Evolutionary conservation across 495 filamentous ascomycete species (phyloP).

Genomic region (Chaetomidium leptoderma): DNA sequence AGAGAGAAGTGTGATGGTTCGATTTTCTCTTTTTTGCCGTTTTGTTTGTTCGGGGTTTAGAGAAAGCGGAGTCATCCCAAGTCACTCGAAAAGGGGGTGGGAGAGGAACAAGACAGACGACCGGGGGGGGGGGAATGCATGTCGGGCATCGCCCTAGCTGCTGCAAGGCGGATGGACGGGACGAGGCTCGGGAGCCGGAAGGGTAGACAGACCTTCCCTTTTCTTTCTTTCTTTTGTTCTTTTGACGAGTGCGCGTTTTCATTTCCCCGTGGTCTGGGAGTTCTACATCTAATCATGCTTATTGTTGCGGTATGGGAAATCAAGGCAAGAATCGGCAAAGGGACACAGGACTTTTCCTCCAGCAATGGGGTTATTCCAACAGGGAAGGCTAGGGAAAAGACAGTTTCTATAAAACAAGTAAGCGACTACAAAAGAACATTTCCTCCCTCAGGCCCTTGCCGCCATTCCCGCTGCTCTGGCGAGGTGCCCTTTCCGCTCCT

Average conservation of each 20-base stretch:
- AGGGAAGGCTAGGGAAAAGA: neutral
- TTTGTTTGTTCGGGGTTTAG: neutral
- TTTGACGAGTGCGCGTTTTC: neutral
- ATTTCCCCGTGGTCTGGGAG: conserved; percentile 1
- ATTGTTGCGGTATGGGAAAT: neutral
- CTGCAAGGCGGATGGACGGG: neutral
- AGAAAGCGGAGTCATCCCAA: neutral
- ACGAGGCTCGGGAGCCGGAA: neutral
- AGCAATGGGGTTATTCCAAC: conserved; percentile 8
- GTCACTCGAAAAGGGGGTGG: neutral
- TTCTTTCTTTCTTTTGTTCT: neutral
- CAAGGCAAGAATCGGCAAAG: conserved; percentile 15
- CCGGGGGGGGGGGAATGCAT: conserved; percentile 1
- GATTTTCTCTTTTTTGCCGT: neutral
- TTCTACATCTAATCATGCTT: neutral
- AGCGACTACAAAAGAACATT: conserved; percentile 1
- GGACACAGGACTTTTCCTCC: conserved; percentile 16
- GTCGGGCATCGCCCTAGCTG: neutral
- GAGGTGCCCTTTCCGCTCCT: neutral
- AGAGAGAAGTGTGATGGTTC: neutral
- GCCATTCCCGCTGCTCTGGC: conserved; percentile 3
- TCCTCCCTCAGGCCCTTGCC: neutral
- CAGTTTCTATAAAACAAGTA: neutral
- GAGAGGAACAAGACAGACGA: neutral
- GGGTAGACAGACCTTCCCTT: neutral